Percentiles rank a stretch among this genome's conserved stretches.
Conservation (phyloP, 139 green algal species). For the Parachlorella kessleri region DNA sequence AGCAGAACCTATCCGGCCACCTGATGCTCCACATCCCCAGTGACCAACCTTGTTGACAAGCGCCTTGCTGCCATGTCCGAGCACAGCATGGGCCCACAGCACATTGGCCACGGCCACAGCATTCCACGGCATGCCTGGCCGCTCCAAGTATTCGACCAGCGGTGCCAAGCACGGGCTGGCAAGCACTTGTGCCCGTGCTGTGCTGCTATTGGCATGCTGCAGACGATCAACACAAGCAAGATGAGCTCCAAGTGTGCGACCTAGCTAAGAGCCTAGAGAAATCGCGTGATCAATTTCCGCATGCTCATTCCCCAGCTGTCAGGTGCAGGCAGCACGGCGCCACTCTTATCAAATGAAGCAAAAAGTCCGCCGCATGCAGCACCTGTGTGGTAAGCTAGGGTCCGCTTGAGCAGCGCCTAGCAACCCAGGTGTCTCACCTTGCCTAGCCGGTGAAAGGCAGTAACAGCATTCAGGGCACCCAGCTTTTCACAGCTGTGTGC, state of each 20-base stretch:
- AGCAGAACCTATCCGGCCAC: background rate
- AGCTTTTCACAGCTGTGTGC: background rate
- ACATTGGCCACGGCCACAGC: background rate
- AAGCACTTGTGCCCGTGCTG: background rate
- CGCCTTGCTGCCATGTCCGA: background rate
- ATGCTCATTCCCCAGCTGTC: background rate
- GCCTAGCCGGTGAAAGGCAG: slow-evolving; percentile 41
- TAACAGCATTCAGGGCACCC: slow-evolving; percentile 34
- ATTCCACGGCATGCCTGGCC: background rate
- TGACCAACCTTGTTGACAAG: background rate
- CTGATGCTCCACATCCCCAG: too few species aligned
- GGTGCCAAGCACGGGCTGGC: background rate
- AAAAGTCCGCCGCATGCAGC: background rate
- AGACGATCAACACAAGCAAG: background rate
- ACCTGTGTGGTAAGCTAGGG: background rate
- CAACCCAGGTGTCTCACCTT: slow-evolving; percentile 16
- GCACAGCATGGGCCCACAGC: slow-evolving; percentile 19
- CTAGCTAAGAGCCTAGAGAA: background rate
- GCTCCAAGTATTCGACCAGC: background rate
- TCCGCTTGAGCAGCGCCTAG: too few species aligned
- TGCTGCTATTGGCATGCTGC: background rate
- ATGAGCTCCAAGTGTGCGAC: background rate
- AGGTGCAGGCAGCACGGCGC: background rate
- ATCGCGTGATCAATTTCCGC: background rate
- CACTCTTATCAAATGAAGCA: background rate